Conservation (phyloP, 1,139 yeast genomes). For the Lodderomyces elongisporus region DNA sequence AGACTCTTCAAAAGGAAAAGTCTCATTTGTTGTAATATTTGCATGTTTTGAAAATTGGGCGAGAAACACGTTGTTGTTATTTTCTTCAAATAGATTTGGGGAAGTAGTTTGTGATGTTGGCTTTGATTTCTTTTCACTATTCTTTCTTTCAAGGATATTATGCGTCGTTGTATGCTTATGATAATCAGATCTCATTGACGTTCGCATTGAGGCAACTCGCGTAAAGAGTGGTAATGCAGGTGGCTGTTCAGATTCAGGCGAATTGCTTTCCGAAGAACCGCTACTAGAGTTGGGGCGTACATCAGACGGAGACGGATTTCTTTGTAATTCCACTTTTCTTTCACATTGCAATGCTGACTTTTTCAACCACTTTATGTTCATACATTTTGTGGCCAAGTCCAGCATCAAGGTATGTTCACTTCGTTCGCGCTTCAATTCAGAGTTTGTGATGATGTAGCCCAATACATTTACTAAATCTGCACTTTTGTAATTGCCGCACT, state of each 20-base stretch:
- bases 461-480: constrained; percentile 51
- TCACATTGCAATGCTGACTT: too few relatives aligned
- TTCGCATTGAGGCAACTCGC: constrained; percentile 35
- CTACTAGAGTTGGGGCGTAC: too few relatives aligned
- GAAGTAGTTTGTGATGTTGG: constrained; percentile 1
- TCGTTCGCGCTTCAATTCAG: constrained; percentile 12
- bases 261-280: not conserved
- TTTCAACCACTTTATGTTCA: constrained; percentile 54
- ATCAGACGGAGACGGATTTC: too few relatives aligned
- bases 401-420: constrained; percentile 43
- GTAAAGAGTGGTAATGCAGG: constrained; percentile 11
- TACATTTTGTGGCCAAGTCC: constrained; percentile 59
- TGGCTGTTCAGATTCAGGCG: constrained; percentile 1
- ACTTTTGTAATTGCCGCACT: constrained; percentile 48
- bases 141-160: constrained; percentile 15
- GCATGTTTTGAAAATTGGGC: constrained; percentile 9
- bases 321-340: too few relatives aligned
- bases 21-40: constrained; percentile 4
- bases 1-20: not conserved
- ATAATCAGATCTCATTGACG: constrained; percentile 34
- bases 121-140: constrained; percentile 6
- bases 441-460: constrained; percentile 36
- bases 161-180: constrained; percentile 33
- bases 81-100: constrained; percentile 9
- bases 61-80: constrained; percentile 22